A percentile compares a stretch with the other conserved stretches of the same genome.
Evolutionary conservation across 2,329 filamentous ascomycete genomes (phyloP).

Genomic region (Diaporthe eres): DNA sequence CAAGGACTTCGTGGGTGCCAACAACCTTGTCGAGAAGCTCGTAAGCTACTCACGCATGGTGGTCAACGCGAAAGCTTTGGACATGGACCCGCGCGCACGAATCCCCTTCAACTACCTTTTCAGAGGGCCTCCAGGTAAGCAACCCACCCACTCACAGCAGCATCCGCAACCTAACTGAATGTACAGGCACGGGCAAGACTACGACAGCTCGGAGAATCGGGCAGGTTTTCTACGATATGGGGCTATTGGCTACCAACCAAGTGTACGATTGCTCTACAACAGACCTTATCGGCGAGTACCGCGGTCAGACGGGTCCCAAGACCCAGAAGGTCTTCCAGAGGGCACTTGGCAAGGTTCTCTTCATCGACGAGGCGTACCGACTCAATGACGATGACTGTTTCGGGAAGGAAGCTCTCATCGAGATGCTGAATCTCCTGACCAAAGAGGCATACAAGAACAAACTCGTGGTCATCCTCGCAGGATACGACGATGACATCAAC

Average conservation of each 20-base stretch:
- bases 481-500: slow-evolving; percentile 78
- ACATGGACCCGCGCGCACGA: slow-evolving; percentile 68
- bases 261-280: slow-evolving; percentile 77
- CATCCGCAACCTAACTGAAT: background rate
- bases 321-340: slow-evolving; percentile 71
- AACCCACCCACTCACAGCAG: too few species aligned
- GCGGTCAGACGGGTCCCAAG: slow-evolving; percentile 80
- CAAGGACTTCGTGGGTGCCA: slow-evolving; percentile 69
- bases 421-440: slow-evolving; percentile 65
- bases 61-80: slow-evolving; percentile 63
- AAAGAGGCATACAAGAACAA: slow-evolving; percentile 71
- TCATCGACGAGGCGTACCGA: slow-evolving; percentile 81
- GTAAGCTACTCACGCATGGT: slow-evolving; percentile 68
- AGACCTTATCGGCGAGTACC: slow-evolving; percentile 76
- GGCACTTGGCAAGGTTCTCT: slow-evolving; percentile 75
- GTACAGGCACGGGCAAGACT: slow-evolving; percentile 70
- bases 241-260: slow-evolving; percentile 71
- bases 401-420: slow-evolving; percentile 68
- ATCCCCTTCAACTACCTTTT: slow-evolving; percentile 80
- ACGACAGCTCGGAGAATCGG: slow-evolving; percentile 80
- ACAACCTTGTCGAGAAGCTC: slow-evolving; percentile 66
- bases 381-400: slow-evolving; percentile 67
- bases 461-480: slow-evolving; percentile 77
- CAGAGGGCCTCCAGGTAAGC: slow-evolving; percentile 69
- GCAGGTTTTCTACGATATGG: slow-evolving; percentile 74